Base-by-base conservation (phyloP, 441 rosid genomes). In the Populus trichocarpa region DNA sequence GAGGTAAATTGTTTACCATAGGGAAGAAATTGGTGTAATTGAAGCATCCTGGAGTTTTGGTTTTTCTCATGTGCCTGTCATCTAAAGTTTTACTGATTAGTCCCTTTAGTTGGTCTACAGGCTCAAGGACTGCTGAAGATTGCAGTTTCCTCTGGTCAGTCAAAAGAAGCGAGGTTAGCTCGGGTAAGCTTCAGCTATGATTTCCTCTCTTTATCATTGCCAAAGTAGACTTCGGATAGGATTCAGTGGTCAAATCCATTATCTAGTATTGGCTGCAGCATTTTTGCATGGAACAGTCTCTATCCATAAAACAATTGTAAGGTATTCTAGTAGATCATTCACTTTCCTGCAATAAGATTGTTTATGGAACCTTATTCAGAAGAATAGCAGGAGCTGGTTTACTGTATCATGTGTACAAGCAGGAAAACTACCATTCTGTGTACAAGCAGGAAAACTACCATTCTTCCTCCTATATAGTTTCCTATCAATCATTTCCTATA, bases 141-240 rank as follows among this genome's bases (percentile, higher is more conserved):
- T 80, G 81, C 98, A 74, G 82, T 82, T 82, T 85, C 98, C 78
- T 89, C 93, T 75, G 99, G 99, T 78, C 95, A 90, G 84, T 97
- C 99, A 75, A 97, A 97, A 86, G 99, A 97, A 87, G 98, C 99
- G 73, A 90, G 99, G 80, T 81, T 97, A 85, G 95, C 98, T 74
- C 93, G 96, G 93, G 99, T 97, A 92, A 87, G 97, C 72, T 80
- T 70, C 71, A 72, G 67, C 75, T 63, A 13, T 71, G 46, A 7
- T 30, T 68, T 18, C 61, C 22, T 1, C 1, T 53, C n/a, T 16
- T 53, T 5, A 5, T 53, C 61, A 53, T 53, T 53, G n/a, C 61
- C 61, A 18, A 53, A 53, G 61, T 18, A 53, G 61, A 53, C 8
- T 53, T 53, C 8, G 9, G n/a, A 16, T 53, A 53, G 9, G 61